A percentile compares a stretch with the other conserved stretches of the same genome.
phyloP scores from a whole-genome alignment of 768 basidiomycete species.

The Lentinula raphanica region DNA sequence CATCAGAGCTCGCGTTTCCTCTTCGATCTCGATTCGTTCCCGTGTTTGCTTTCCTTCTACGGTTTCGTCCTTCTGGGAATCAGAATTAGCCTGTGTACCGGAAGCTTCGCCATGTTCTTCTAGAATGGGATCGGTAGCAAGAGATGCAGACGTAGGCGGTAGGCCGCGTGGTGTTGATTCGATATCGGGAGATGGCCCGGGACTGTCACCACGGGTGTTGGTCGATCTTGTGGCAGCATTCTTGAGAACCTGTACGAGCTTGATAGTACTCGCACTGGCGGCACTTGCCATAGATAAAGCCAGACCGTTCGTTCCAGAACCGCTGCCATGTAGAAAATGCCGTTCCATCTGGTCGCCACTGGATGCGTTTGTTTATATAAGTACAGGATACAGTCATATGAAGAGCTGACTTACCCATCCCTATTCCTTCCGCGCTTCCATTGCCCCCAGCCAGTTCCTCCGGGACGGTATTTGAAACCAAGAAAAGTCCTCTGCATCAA shows the following conservation, averaged over 20 bases:
- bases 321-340: background rate
- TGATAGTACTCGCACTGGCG: background rate
- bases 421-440: background rate
- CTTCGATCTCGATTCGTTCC: slow-evolving; percentile 15
- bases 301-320: background rate
- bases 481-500: slow-evolving; percentile 51
- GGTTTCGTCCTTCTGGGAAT: slow-evolving; percentile 26
- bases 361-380: background rate
- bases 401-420: background rate
- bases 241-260: background rate
- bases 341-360: slow-evolving; percentile 2
- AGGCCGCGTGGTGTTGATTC: background rate
- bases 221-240: background rate
- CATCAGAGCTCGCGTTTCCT: slow-evolving; percentile 28
- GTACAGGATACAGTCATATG: background rate
- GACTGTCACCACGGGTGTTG: background rate
- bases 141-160: background rate
- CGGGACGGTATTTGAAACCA: slow-evolving; percentile 27
- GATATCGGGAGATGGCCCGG: background rate
- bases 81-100: slow-evolving; percentile 12
- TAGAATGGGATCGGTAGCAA: background rate
- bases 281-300: background rate
- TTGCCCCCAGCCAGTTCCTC: slow-evolving; percentile 5
- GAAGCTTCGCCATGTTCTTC: background rate
- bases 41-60: slow-evolving; percentile 15